Evolutionary conservation across 148 eudicot species (phyloP), one percentile per base, ranked within the genome.

Genomic region (Chenopodium quinoa): DNA sequence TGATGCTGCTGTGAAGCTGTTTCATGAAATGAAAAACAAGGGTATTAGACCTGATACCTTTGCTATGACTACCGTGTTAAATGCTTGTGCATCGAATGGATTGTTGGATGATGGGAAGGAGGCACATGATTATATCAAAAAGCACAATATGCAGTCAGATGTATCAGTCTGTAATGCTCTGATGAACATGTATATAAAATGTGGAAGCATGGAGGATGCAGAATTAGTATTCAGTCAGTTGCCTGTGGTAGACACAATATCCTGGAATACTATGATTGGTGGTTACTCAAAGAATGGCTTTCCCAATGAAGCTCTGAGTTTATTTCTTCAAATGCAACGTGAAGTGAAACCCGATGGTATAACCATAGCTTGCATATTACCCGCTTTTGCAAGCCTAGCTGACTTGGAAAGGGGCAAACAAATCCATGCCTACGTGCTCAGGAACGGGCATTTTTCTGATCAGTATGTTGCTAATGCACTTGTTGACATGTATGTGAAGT

Each of bases 181-280:
- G 58, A 85, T 91, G 84, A 88, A 91, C 79, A 90, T 91, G 94
- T 90, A 89, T 86, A 89, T 87, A 65, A 92, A 91, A 80, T 90
- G 96, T 77, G 92, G 92, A 78, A 87, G 92, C 85, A 85, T 91
- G 88, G 85, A 84, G 62, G 92, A 89, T 81, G 93, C 91, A 58
- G 83, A 67, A 27, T 77, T 68, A 16, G 82, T 88, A 72, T 90
- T 90, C 71, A 73, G 74, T 82, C 82, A 85, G 75, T 81, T 88
- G 88, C 63, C 84, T 70, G 74, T 47, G 22, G 89, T 82, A 75
- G 91, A 92, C 80, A 86, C 76, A 2, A 79, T 89, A 56, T 90
- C 96, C 54, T 92, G 92, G 92, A 92, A 92, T 80, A 89, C 89
- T 29, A 85, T 90, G 91, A 89, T 92, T 44, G 92, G 89, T 11